Conservation (phyloP, 495 filamentous ascomycete species). For the Clavariopsis aquatica region DNA sequence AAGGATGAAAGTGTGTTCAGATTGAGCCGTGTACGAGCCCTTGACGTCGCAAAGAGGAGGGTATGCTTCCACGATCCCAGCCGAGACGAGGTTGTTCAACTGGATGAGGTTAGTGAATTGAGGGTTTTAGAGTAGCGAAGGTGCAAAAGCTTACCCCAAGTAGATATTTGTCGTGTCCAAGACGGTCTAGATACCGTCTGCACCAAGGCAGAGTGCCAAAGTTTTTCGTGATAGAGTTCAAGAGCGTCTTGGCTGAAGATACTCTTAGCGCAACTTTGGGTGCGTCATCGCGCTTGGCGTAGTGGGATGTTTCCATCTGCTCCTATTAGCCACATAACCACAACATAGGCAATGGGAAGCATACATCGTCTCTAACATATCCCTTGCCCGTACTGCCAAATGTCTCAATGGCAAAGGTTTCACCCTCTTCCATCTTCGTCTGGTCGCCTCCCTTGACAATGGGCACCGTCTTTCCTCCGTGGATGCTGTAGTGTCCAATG, state of each 20-base stretch:
- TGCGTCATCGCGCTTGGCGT: constrained; percentile 56
- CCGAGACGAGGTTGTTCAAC: constrained; percentile 84
- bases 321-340: constrained; percentile 18
- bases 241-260: constrained; percentile 58
- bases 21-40: constrained; percentile 93
- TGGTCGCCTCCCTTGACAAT: constrained; percentile 61
- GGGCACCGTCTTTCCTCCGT: constrained; percentile 63
- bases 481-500: constrained; percentile 61
- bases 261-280: constrained; percentile 55
- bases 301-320: constrained; percentile 56
- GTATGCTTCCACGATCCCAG: constrained; percentile 86
- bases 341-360: constrained; percentile 34
- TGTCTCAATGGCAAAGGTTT: constrained; percentile 66
- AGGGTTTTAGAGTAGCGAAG: background rate
- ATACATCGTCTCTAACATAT: constrained; percentile 45
- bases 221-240: constrained; percentile 64
- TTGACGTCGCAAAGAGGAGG: constrained; percentile 89
- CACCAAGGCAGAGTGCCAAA: constrained; percentile 65
- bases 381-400: constrained; percentile 64
- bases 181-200: constrained; percentile 63
- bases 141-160: constrained; percentile 54
- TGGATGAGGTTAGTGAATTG: constrained; percentile 44
- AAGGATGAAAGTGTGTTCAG: constrained; percentile 62
- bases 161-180: constrained; percentile 62
- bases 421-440: constrained; percentile 68